Percentiles rank a stretch among this genome's conserved stretches.
Evolutionary conservation across 495 filamentous ascomycete species (phyloP).

Genomic region (Baudoinia panamericana): DNA sequence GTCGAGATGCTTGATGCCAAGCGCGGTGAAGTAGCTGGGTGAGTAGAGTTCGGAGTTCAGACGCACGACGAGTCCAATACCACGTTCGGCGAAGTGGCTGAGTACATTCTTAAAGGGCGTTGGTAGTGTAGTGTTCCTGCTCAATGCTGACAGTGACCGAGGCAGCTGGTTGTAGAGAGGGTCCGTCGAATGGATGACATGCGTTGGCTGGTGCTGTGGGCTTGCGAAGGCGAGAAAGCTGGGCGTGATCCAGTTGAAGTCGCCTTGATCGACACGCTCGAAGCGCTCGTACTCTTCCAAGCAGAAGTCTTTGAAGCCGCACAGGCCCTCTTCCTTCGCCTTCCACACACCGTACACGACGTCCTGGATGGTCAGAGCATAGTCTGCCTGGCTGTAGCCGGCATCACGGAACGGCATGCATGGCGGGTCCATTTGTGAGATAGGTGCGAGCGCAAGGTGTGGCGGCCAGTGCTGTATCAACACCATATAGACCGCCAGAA

Average conservation of each 20-base stretch:
- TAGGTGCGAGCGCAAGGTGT: conserved; percentile 89
- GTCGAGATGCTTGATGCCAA: conserved; percentile 89
- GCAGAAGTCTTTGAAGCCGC: conserved; percentile 75
- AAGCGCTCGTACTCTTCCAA: conserved; percentile 93
- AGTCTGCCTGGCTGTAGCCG: conserved; percentile 97
- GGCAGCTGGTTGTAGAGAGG: conserved; percentile 61
- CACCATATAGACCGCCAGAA: conserved; percentile 97
- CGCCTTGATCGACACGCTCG: conserved; percentile 92
- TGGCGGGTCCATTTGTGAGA: conserved; percentile 88
- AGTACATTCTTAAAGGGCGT: conserved; percentile 90
- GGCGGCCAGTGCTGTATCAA: conserved; percentile 96
- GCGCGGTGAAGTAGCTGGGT: conserved; percentile 82
- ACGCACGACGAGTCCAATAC: conserved; percentile 85
- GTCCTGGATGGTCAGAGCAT: conserved; percentile 85
- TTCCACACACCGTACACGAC: conserved; percentile 98
- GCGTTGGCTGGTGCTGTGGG: conserved; percentile 65
- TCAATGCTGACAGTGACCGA: conserved; percentile 51
- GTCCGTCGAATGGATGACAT: conserved; percentile 53
- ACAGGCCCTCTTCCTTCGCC: conserved; percentile 86
- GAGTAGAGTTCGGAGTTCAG: conserved; percentile 94
- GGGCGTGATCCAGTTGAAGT: conserved; percentile 98
- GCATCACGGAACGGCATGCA: conserved; percentile 98
- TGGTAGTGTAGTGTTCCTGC: conserved; percentile 45
- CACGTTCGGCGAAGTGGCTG: conserved; percentile 68
- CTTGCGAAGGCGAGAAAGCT: conserved; percentile 94